phyloP scores from a whole-genome alignment of 495 filamentous ascomycete genomes.

The Hamigera avellanea region DNA sequence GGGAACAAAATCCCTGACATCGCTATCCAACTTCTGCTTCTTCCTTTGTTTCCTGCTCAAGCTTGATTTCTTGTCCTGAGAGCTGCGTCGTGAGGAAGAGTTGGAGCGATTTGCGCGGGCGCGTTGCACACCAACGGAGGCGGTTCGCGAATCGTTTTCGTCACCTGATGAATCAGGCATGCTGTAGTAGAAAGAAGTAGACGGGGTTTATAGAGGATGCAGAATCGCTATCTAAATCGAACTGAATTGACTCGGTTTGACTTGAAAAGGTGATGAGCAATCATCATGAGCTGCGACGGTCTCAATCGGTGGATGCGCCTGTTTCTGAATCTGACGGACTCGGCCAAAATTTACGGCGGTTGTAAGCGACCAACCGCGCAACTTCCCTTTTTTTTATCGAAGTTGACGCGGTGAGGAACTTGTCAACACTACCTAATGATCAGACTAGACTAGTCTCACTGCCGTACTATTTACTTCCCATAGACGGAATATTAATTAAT shows the following conservation, averaged over 20 bases:
- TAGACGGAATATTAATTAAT: too few relatives aligned
- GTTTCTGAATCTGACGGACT: not conserved
- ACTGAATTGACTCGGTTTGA: too few relatives aligned
- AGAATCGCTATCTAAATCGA: too few relatives aligned
- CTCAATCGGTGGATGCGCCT: too few relatives aligned
- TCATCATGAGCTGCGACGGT: too few relatives aligned
- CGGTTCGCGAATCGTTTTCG: slow-evolving; percentile 33
- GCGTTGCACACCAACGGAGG: slow-evolving; percentile 22
- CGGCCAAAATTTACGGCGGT: slow-evolving; percentile 16
- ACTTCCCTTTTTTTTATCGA: not conserved
- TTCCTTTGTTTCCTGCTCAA: slow-evolving; percentile 22
- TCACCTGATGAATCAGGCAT: slow-evolving; percentile 25
- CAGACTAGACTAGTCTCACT: too few relatives aligned
- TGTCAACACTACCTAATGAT: too few relatives aligned
- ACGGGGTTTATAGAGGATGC: too few relatives aligned
- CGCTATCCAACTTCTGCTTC: slow-evolving; percentile 11
- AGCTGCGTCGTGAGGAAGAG: slow-evolving; percentile 13
- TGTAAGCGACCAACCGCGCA: slow-evolving; percentile 9
- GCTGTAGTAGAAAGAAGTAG: not conserved
- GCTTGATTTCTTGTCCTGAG: slow-evolving; percentile 14
- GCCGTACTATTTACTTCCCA: too few relatives aligned
- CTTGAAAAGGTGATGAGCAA: too few relatives aligned
- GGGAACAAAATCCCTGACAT: slow-evolving; percentile 26
- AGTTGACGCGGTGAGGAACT: too few relatives aligned
- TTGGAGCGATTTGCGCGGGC: slow-evolving; percentile 8